phyloP scores from a whole-genome alignment of 805 yeast species.

The Lipomyces chichibuensis region DNA sequence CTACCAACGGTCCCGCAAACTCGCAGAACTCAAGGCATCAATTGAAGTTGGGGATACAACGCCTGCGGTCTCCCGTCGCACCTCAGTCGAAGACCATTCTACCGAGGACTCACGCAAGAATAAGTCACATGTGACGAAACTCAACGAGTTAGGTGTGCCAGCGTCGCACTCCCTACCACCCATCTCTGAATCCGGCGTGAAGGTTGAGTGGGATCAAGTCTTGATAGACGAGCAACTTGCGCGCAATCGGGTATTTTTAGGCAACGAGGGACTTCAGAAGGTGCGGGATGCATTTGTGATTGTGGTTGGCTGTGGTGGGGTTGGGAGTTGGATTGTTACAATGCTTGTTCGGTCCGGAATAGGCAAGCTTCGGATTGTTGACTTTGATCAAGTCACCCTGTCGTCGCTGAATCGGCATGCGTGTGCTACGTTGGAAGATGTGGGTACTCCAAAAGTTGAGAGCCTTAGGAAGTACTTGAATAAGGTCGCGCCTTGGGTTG shows the following conservation, averaged over 20 bases:
- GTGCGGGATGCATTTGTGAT: constrained; percentile 73
- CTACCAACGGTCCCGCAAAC: constrained; percentile 19
- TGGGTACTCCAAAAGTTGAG: constrained; percentile 87
- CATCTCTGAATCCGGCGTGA: background rate
- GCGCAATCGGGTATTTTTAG: constrained; percentile 87
- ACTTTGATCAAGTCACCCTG: constrained; percentile 93
- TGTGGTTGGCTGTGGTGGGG: constrained; percentile 96
- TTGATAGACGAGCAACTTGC: constrained; percentile 90
- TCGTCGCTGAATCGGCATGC: constrained; percentile 93
- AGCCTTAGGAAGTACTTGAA: constrained; percentile 69
- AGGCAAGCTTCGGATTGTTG: constrained; percentile 74
- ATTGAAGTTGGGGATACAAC: constrained; percentile 9
- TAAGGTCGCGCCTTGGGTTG: constrained; percentile 91
- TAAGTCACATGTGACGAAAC: constrained; percentile 5
- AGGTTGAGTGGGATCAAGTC: constrained; percentile 43
- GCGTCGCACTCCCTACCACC: constrained; percentile 8
- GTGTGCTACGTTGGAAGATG: constrained; percentile 87
- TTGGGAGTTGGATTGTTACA: constrained; percentile 94
- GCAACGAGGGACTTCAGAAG: constrained; percentile 77
- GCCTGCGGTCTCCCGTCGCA: constrained; percentile 10
- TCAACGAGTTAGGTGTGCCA: constrained; percentile 24
- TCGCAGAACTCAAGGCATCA: constrained; percentile 17
- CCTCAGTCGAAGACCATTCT: background rate
- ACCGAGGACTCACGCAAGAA: background rate
- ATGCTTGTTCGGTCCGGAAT: constrained; percentile 93